Conservation (phyloP, 2,329 filamentous ascomycete genomes). For the Blumeria graminis region DNA sequence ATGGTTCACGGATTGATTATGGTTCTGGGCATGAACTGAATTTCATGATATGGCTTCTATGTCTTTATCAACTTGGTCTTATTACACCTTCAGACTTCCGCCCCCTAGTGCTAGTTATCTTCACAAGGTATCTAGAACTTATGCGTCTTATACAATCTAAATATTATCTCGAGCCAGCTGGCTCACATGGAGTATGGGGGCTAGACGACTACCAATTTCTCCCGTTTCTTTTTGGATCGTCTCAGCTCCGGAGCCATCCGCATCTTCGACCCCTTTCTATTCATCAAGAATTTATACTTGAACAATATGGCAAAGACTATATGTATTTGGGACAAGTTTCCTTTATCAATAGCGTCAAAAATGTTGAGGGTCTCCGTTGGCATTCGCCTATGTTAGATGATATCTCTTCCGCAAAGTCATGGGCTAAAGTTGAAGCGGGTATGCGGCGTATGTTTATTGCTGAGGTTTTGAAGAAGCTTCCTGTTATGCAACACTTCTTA, state of each 20-base stretch:
- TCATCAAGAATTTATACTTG: slow-evolving; percentile 67
- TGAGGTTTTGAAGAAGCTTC: slow-evolving; percentile 78
- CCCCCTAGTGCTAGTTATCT: slow-evolving; percentile 51
- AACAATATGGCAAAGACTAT: slow-evolving; percentile 64
- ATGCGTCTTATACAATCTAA: slow-evolving; percentile 77
- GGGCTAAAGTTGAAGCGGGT: slow-evolving; percentile 78
- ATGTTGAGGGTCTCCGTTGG: slow-evolving; percentile 81
- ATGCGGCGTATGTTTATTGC: slow-evolving; percentile 95
- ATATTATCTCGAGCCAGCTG: slow-evolving; percentile 92
- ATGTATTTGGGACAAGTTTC: slow-evolving; percentile 80
- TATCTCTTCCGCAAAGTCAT: slow-evolving; percentile 71
- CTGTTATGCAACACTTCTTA: slow-evolving; percentile 96
- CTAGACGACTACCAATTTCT: slow-evolving; percentile 94
- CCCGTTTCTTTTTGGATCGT: slow-evolving; percentile 82
- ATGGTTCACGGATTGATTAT: slow-evolving; percentile 74
- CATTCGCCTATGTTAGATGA: slow-evolving; percentile 97
- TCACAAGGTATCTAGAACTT: slow-evolving; percentile 56
- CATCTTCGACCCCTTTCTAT: slow-evolving; percentile 61
- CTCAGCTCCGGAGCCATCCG: slow-evolving; percentile 65
- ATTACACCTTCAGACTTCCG: slow-evolving; percentile 44
- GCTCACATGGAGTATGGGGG: slow-evolving; percentile 94
- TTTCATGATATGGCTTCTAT: slow-evolving; percentile 91
- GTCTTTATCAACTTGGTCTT: slow-evolving; percentile 55
- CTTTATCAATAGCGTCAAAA: slow-evolving; percentile 93
- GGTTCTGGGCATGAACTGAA: slow-evolving; percentile 94